Evolutionary conservation across 306 rosid genomes (phyloP).

Genomic region (Sesbania bispinosa): DNA sequence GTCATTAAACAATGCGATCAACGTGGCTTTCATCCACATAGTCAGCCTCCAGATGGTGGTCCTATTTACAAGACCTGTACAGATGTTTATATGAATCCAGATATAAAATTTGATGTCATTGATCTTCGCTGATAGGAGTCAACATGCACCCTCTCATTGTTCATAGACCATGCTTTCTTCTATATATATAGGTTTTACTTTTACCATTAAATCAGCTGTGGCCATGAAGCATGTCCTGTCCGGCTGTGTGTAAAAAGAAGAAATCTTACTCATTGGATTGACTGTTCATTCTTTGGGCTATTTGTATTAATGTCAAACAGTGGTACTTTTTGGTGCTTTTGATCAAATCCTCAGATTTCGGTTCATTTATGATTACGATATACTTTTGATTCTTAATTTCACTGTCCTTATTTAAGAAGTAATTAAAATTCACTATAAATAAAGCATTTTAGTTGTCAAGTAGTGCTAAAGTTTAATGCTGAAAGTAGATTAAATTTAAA

Average conservation of each 20-base stretch:
- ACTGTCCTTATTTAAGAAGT: neutral
- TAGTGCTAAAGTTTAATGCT: neutral
- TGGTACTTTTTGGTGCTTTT: neutral
- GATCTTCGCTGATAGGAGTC: constrained; percentile 66
- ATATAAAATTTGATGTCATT: constrained; percentile 76
- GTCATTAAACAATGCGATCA: constrained; percentile 83
- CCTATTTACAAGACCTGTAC: constrained; percentile 83
- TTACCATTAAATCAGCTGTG: constrained; percentile 20
- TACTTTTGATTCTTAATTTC: neutral
- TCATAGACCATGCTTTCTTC: constrained; percentile 24
- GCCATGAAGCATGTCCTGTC: constrained; percentile 9
- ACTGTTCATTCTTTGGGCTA: neutral
- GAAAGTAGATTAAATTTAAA: neutral
- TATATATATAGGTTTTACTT: constrained; percentile 19
- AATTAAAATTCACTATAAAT: no score
- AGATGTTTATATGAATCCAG: constrained; percentile 91
- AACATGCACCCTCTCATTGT: constrained; percentile 22
- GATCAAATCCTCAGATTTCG: neutral
- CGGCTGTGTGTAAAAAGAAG: constrained; percentile 32
- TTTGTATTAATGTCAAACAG: neutral
- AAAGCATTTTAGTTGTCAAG: no score
- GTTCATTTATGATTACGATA: neutral
- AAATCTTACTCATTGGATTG: constrained; percentile 20
- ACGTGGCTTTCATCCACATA: constrained; percentile 90
- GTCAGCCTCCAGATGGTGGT: constrained; percentile 86